A percentile compares a stretch with the other conserved stretches of the same genome.
Conservation (phyloP, 2,329 filamentous ascomycete species). For the Fusarium graminum region DNA sequence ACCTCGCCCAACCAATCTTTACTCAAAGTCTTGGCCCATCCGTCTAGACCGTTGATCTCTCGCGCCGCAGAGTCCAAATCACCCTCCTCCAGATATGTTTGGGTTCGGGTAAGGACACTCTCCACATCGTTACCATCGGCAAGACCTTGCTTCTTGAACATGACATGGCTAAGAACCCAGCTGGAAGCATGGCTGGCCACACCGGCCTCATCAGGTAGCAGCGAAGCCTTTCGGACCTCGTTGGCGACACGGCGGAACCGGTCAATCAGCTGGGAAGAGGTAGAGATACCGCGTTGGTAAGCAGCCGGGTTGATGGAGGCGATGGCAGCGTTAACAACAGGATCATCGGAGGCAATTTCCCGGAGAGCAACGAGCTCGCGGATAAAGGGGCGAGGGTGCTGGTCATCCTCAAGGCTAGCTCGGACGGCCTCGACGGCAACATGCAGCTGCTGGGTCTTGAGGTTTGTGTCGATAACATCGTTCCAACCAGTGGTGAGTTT, state of each 20-base stretch:
- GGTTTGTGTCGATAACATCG: conserved; percentile 87
- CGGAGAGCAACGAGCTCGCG: conserved; percentile 94
- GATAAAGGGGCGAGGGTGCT: conserved; percentile 84
- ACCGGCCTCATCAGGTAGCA: conserved; percentile 93
- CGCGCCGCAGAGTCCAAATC: conserved; percentile 90
- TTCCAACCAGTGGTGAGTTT: conserved; percentile 91
- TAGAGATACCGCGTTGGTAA: conserved; percentile 92
- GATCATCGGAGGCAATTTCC: conserved; percentile 86
- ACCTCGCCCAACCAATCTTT: conserved; percentile 94
- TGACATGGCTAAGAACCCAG: conserved; percentile 88
- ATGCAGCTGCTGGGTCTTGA: conserved; percentile 95
- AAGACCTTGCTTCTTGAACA: conserved; percentile 94
- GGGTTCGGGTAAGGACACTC: conserved; percentile 89
- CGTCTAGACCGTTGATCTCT: conserved; percentile 92
- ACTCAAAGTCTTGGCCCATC: conserved; percentile 96
- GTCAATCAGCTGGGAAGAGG: conserved; percentile 87
- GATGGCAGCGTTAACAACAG: conserved; percentile 92
- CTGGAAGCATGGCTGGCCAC: conserved; percentile 94
- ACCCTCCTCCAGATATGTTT: conserved; percentile 92
- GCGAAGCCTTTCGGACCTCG: conserved; percentile 93
- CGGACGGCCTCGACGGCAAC: conserved; percentile 95
- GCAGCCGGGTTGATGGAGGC: conserved; percentile 94
- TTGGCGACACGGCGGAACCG: conserved; percentile 92
- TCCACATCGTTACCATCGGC: conserved; percentile 91
- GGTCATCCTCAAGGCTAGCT: conserved; percentile 79